Evolutionary conservation across 257 asterid species (phyloP), one percentile per base, ranked within the genome.

Genomic region (Nicotiana attenuata): DNA sequence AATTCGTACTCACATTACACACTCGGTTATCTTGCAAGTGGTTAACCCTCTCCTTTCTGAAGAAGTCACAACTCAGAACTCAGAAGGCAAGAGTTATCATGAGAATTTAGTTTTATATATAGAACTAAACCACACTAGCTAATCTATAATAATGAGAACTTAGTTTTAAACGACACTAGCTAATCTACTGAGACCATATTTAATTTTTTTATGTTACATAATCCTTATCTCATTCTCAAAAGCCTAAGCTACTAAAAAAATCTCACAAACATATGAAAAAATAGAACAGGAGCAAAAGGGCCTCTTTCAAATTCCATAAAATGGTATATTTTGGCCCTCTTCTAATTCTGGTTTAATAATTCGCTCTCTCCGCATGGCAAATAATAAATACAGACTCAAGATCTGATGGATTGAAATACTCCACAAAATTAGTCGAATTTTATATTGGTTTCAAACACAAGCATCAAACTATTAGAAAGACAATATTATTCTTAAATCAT

Each of bases 371-470:
- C 52, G 90, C 90, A 80, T 87, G 94, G 80, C 87, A 88, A 3
- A 71, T 38, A 35, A 89, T 84, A 55, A 94, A 94, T 9, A 92
- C 90, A 1, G 97, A 86, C 68, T 94, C 98, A 84, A 94, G 88
- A 80, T 94, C 98, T 15, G 97, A 97, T 20, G 97, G 94, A 84
- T 82, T 89, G 45, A 94, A 92, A 86, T 86, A 94, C 88, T 92
- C 98, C 7, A n/a, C n/a, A n/a, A n/a, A n/a, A n/a, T n/a, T n/a
- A n/a, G n/a, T n/a, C n/a, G n/a, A n/a, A n/a, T n/a, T n/a, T n/a
- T n/a, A n/a, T n/a, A n/a, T n/a, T n/a, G n/a, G n/a, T n/a, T n/a
- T n/a, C n/a, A n/a, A n/a, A n/a, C n/a, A n/a, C n/a, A n/a, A n/a
- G n/a, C n/a, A n/a, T n/a, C n/a, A n/a, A n/a, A n/a, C n/a, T n/a